Base-by-base conservation (phyloP, 345 rosid genomes). In the Eucalyptus erythrocorys region DNA sequence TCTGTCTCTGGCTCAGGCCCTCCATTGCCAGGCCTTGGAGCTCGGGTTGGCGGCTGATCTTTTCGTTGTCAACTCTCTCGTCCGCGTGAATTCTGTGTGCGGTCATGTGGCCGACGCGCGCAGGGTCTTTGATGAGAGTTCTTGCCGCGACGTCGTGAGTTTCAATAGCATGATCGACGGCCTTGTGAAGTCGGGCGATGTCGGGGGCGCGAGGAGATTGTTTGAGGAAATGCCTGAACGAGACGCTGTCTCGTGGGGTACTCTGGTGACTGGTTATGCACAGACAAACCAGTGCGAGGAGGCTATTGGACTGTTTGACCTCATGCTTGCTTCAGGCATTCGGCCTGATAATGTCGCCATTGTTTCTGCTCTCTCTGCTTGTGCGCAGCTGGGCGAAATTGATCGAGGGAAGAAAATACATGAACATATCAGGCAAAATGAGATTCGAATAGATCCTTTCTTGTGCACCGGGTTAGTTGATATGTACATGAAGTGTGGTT, bases 281-380 rank as follows among this genome's bases (percentile, higher is more conserved):
- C 95, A 91, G 47, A 57, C 89, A 90, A 91, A 91, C 34, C 88
- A 86, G 34, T 92, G 90, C 40, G 55, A 89, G 80, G 93, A 95
- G 88, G 96, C 97, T 8, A 91, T 95, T 85, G 87, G 87, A 4
- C 86, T 96, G 59, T 95, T 95, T 49, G 22, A 90, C 87, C 88
- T 81, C n/a, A 94, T 95, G 97, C 89, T 93, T 86, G 92, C 16
- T 89, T 91, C 86, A 11, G 91, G 89, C 42, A 13, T 94, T 43
- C 89, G 50, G 85, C 97, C 95, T 7, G 95, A 95, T 61, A 94
- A 95, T 57, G 48, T 93, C 5, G 94, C 97, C 3, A 88, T 96
- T 89, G 97, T 95, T 49, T 94, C 98, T n/a, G 93, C 94, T 88
- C 96, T 96, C 47, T 96, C 98, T 49, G 98, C 98, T 87, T 95